A percentile compares a stretch with the other conserved stretches of the same genome.
These are phyloP conservation scores for Rhizopogon roseolus DNA, from an alignment of 768 basidiomycete species.

Conservation along the genomic window DNA sequence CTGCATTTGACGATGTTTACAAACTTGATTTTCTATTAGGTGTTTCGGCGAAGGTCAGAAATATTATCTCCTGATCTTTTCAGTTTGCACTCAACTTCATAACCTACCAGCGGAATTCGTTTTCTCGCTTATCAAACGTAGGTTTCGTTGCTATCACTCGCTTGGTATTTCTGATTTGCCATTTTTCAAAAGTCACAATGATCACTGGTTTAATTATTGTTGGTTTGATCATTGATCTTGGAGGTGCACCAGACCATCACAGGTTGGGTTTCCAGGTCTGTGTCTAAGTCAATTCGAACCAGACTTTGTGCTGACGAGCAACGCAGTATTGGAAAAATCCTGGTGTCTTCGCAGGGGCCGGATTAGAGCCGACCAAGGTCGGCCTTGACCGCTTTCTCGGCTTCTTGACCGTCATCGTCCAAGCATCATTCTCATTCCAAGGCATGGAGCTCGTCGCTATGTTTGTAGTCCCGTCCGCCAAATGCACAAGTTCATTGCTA, in stretches of 20 bases:
- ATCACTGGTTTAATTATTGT: conserved; percentile 57
- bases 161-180: neutral
- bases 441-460: conserved; percentile 73
- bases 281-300: neutral
- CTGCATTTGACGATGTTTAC: no score
- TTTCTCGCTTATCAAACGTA: conserved; percentile 64
- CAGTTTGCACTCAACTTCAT: neutral
- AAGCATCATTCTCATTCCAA: conserved; percentile 72
- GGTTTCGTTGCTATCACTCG: conserved; percentile 9
- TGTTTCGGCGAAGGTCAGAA: conserved; percentile 60
- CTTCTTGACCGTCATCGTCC: conserved; percentile 38
- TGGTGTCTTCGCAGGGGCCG: conserved; percentile 36
- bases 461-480: conserved; percentile 33
- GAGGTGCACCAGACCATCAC: conserved; percentile 67
- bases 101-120: conserved; percentile 49
- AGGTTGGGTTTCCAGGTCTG: conserved; percentile 62
- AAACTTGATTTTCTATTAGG: conserved; percentile 22
- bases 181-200: conserved; percentile 38
- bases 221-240: conserved; percentile 69
- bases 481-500: conserved; percentile 1
- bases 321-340: conserved; percentile 67
- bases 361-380: conserved; percentile 22
- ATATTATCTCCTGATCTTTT: neutral
- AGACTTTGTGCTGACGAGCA: neutral
- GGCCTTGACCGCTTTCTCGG: conserved; percentile 39